Evolutionary conservation across 768 basidiomycete genomes (phyloP).

Genomic region (Tulasnella sp.): DNA sequence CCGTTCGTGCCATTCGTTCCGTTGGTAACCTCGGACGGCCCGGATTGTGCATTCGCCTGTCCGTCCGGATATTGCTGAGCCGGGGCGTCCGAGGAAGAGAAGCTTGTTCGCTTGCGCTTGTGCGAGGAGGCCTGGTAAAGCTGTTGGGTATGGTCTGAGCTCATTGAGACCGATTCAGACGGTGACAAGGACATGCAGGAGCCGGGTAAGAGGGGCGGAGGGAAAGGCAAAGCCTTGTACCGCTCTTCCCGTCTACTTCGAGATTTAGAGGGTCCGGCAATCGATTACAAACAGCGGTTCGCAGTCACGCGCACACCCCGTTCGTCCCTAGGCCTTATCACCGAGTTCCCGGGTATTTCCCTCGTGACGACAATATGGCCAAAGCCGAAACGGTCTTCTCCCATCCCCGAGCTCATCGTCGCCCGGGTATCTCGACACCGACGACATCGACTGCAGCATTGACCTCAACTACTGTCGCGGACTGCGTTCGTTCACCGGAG

Average conservation of each 20-base stretch:
- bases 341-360: slow-evolving; percentile 14
- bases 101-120: slow-evolving; percentile 29
- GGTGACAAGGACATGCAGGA: slow-evolving; percentile 63
- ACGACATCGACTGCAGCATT: not conserved
- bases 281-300: slow-evolving; percentile 19
- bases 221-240: slow-evolving; percentile 15
- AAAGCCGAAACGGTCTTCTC: not conserved
- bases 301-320: slow-evolving; percentile 18
- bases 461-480: not conserved
- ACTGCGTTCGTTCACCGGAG: too few relatives aligned
- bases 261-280: slow-evolving; percentile 9
- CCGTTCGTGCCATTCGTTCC: slow-evolving; percentile 28
- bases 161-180: slow-evolving; percentile 54
- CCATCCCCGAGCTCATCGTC: not conserved
- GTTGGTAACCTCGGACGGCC: not conserved
- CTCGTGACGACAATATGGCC: slow-evolving; percentile 9
- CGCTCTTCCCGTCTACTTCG: slow-evolving; percentile 14
- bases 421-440: not conserved
- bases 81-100: slow-evolving; percentile 22
- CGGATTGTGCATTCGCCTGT: not conserved
- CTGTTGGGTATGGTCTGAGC: slow-evolving; percentile 42
- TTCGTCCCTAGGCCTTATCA: not conserved
- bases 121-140: slow-evolving; percentile 22
- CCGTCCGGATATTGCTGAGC: slow-evolving; percentile 9
- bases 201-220: slow-evolving; percentile 3